Evolutionary conservation across 2,329 filamentous ascomycete genomes (phyloP).

Genomic region (Cercospora canescens): DNA sequence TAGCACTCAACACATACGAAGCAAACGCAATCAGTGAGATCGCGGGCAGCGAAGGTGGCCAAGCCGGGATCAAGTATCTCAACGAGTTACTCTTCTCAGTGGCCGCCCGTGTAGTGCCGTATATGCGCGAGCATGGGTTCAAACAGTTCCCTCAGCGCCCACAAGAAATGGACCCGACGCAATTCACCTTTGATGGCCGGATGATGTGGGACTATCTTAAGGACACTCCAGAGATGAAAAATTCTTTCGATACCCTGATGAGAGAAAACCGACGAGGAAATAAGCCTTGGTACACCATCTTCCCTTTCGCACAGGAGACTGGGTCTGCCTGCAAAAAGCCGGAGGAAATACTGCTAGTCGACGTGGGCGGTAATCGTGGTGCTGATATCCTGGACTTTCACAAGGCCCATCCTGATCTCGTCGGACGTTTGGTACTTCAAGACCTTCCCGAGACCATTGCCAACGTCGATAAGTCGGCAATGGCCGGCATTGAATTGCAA

Average conservation of each 20-base stretch:
- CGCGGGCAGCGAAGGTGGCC: slow-evolving; percentile 7
- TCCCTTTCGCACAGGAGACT: slow-evolving; percentile 11
- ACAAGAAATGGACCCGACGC: slow-evolving; percentile 13
- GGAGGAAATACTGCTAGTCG: slow-evolving; percentile 27
- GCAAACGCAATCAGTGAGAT: slow-evolving; percentile 12
- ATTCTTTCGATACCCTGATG: slow-evolving; percentile 16
- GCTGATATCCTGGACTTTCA: slow-evolving; percentile 26
- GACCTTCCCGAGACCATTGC: slow-evolving; percentile 29
- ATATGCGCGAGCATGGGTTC: slow-evolving; percentile 16
- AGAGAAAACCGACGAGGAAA: slow-evolving; percentile 9
- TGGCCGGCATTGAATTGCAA: slow-evolving; percentile 17
- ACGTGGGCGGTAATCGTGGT: slow-evolving; percentile 30
- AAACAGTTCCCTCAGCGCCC: slow-evolving; percentile 11
- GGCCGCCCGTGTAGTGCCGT: slow-evolving; percentile 11
- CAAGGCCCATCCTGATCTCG: slow-evolving; percentile 15
- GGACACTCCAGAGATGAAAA: slow-evolving; percentile 11
- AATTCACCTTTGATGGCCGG: slow-evolving; percentile 11
- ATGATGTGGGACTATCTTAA: slow-evolving; percentile 16
- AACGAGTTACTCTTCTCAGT: slow-evolving; percentile 14
- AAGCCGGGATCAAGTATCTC: slow-evolving; percentile 12
- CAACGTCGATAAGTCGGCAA: slow-evolving; percentile 17
- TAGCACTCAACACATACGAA: slow-evolving; percentile 7
- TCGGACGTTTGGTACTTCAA: slow-evolving; percentile 29
- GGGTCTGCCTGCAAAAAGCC: slow-evolving; percentile 1
- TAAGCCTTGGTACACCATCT: slow-evolving; percentile 12